phyloP scores from a whole-genome alignment of 306 rosid species.

The Prosopis cineraria region DNA sequence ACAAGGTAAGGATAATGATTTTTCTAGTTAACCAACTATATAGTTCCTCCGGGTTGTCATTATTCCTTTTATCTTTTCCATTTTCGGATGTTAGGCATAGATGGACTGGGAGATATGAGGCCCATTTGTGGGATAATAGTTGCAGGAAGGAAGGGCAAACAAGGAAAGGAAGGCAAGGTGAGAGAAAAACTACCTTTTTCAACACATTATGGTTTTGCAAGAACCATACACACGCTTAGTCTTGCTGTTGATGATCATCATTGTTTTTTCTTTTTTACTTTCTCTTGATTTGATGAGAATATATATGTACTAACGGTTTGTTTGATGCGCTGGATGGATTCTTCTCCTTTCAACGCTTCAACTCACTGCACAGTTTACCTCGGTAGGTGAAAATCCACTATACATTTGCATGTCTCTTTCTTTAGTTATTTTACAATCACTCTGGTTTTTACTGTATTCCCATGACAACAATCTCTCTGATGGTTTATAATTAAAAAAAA shows the following conservation, averaged over 20 bases:
- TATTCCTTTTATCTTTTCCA: not conserved
- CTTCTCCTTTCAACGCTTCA: constrained; percentile 48
- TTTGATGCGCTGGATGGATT: constrained; percentile 51
- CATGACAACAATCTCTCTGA: not conserved
- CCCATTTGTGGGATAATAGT: constrained; percentile 99
- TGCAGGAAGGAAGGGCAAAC: constrained; percentile 99
- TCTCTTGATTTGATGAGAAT: constrained; percentile 39
- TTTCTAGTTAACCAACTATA: not conserved
- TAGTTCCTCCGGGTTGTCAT: not conserved
- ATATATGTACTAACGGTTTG: constrained; percentile 49
- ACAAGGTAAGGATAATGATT: constrained; percentile 57
- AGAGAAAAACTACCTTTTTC: constrained; percentile 16
- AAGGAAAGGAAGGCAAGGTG: constrained; percentile 99
- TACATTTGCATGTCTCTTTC: constrained; percentile 31
- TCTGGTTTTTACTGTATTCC: not conserved
- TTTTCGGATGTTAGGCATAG: constrained; percentile 69
- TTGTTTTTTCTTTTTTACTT: not conserved
- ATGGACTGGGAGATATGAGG: constrained; percentile 99
- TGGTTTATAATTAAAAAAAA: not conserved
- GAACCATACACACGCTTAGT: constrained; percentile 27
- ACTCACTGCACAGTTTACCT: constrained; percentile 78
- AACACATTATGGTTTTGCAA: constrained; percentile 26
- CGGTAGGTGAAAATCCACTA: constrained; percentile 60
- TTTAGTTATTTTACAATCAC: constrained; percentile 37
- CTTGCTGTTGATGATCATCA: not conserved